Base-by-base conservation (phyloP, 1,284 basidiomycete genomes). In the Cutaneotrichosporon sp. region DNA sequence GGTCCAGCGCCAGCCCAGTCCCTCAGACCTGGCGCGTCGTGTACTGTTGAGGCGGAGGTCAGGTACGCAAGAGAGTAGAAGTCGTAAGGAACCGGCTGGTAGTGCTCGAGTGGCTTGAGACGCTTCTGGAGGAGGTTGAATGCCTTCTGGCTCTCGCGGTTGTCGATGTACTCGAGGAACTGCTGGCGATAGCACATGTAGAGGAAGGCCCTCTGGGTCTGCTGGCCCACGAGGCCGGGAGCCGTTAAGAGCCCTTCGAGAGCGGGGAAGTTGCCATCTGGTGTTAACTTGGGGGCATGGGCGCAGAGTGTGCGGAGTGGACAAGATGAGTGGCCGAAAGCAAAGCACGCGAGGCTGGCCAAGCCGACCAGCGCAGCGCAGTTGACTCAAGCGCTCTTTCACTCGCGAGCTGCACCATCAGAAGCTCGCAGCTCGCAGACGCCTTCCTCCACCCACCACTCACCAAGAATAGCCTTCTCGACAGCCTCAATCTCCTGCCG, bases 71-170 rank as follows among this genome's bases (percentile, higher is more conserved):
- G 72, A 60, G 81, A 80, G 60, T 81, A 77, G 64, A 82, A 83
- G 70, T 83, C 82, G 62, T 80, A 81, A 1, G 82, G 79, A 34
- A 81, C 79, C 1, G 83, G 82, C 66, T 83, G 82, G 63, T 83
- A 84, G 64, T 83, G 82, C 62, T 84, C 83, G 18, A 84, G 73
- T 8, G 82, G 82, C 68, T 83, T 83, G 32, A 84, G 72, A 0
- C 82, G 74, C 65, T 83, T 83, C 59, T 80, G 80, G 18, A 84
- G 75, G 21, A 83, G 80, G 26, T 83, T 83, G 73, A 84, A 84
- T 1, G 82, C 83, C 59, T 79, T 78, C 60, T 79, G 78, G n/a
- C 75, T 77, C 69, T 79, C 78, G 26, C 82, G 75, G 56, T 83
- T 81, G 65, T 84, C 83, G 46, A 84, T 79, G 63, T 81, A 79